Evolutionary conservation across 345 rosid genomes (phyloP).

Genomic region (Microcos paniculata): DNA sequence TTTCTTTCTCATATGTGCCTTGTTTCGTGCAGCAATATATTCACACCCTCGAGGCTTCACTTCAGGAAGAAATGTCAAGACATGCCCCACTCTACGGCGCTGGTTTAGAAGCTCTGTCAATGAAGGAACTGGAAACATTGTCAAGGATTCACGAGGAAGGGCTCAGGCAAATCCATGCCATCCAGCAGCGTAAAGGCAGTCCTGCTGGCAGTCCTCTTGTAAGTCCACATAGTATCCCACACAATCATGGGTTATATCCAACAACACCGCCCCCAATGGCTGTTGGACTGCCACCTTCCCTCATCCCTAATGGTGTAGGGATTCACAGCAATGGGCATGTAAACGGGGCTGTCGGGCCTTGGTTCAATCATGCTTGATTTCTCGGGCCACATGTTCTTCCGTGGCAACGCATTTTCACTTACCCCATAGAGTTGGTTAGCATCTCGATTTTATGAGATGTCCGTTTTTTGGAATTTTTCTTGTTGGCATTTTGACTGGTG

Average conservation of each 20-base stretch:
- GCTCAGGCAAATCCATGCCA: slow-evolving; percentile 74
- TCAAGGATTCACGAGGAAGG: slow-evolving; percentile 95
- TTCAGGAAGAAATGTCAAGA: slow-evolving; percentile 83
- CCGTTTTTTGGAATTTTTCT: slow-evolving; percentile 31
- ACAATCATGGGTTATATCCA: slow-evolving; percentile 68
- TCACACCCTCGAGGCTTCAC: slow-evolving; percentile 64
- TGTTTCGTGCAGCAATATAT: slow-evolving; percentile 74
- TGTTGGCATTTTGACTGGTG: slow-evolving; percentile 33
- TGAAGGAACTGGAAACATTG: slow-evolving; percentile 88
- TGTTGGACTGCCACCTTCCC: slow-evolving; percentile 61
- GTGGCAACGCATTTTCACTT: slow-evolving; percentile 20
- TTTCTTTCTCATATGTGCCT: background rate
- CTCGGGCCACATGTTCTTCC: background rate
- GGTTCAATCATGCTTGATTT: slow-evolving; percentile 71
- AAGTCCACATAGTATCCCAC: slow-evolving; percentile 55
- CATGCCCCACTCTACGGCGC: slow-evolving; percentile 98
- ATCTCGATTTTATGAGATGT: slow-evolving; percentile 30
- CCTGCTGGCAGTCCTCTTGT: slow-evolving; percentile 70
- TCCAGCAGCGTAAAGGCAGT: slow-evolving; percentile 78
- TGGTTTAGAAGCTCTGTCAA: slow-evolving; percentile 80
- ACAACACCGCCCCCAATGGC: slow-evolving; percentile 72
- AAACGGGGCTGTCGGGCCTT: slow-evolving; percentile 72
- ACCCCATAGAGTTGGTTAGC: slow-evolving; percentile 13
- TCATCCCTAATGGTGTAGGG: slow-evolving; percentile 70
- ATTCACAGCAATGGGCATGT: slow-evolving; percentile 80